Evolutionary conservation across 164 flowering plant species (phyloP).

Genomic region (Cinnamomum chago): DNA sequence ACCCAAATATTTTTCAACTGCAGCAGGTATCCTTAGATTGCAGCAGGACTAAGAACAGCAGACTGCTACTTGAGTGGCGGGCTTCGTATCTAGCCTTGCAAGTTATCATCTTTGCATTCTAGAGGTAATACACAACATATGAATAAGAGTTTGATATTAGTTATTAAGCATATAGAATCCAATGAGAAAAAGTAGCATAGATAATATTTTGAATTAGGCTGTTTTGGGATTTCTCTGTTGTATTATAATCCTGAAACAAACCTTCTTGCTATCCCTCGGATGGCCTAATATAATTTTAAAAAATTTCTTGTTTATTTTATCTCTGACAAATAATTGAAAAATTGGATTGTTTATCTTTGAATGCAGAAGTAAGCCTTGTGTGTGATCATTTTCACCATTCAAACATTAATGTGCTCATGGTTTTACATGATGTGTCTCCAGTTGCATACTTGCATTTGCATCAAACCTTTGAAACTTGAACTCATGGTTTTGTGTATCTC

Average conservation of each 20-base stretch:
- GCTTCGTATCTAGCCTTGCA: constrained; percentile 97
- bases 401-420: too few species aligned
- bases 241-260: background rate
- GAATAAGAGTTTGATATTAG: background rate
- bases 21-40: constrained; percentile 76
- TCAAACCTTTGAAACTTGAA: background rate
- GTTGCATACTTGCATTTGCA: background rate
- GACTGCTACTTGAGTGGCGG: constrained; percentile 93
- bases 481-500: background rate
- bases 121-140: constrained; percentile 46
- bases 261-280: background rate
- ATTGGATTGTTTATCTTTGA: background rate
- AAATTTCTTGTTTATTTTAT: background rate
- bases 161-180: background rate
- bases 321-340: background rate
- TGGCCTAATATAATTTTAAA: background rate
- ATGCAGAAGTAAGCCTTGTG: background rate
- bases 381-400: background rate
- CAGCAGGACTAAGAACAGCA: constrained; percentile 96
- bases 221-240: background rate
- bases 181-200: background rate
- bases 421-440: background rate
- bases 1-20: background rate
- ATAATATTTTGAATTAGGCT: background rate
- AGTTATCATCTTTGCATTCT: constrained; percentile 83